phyloP scores from a whole-genome alignment of 352 stramenopile genomes.

The Globisporangium alternatum region DNA sequence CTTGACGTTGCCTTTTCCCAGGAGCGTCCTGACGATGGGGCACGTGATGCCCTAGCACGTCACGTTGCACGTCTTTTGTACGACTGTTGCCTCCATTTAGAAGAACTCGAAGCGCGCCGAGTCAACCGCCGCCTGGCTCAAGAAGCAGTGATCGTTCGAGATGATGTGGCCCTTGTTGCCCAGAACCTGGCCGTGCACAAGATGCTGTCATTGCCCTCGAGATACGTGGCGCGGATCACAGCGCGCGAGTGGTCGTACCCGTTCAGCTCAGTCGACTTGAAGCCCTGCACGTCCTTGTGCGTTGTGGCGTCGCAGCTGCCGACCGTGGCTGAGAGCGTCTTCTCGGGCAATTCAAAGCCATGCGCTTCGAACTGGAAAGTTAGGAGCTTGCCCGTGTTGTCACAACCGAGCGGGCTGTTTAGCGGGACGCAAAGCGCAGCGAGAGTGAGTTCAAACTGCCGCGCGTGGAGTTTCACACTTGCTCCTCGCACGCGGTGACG shows the following conservation, averaged over 20 bases:
- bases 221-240: constrained; percentile 22
- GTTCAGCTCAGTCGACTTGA: constrained; percentile 6
- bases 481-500: no score
- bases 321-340: no score
- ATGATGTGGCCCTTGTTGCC: constrained; percentile 36
- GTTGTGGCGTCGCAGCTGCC: not conserved
- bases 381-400: no score
- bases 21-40: constrained; percentile 19
- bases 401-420: no score
- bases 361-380: no score
- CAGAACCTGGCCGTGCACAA: constrained; percentile 31
- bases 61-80: not conserved
- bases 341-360: no score
- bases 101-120: constrained; percentile 20
- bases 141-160: constrained; percentile 54
- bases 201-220: constrained; percentile 8
- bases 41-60: not conserved
- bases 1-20: constrained; percentile 22
- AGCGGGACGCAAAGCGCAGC: no score
- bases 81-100: no score
- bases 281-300: constrained; percentile 28
- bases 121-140: constrained; percentile 22
- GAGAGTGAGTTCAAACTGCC: no score
- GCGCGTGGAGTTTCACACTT: no score
- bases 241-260: constrained; percentile 23